These are phyloP conservation scores for Kluyveromyces marxianus DNA, from an alignment of 1,139 yeast species.

Conservation along the genomic window DNA sequence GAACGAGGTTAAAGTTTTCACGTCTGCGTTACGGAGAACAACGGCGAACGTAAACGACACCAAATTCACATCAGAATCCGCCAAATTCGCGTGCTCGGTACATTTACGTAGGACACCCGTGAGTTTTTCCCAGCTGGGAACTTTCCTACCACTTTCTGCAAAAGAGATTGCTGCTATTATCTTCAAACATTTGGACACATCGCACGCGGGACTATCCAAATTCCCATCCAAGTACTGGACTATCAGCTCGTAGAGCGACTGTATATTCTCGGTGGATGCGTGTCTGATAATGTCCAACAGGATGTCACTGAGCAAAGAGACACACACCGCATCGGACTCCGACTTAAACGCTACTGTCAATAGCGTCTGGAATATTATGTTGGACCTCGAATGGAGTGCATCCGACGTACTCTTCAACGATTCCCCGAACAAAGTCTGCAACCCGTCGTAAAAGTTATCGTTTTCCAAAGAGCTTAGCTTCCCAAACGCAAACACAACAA, in stretches of 20 bases:
- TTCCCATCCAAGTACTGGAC: slow-evolving; percentile 27
- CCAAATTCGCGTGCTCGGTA: slow-evolving; percentile 9
- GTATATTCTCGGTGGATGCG: slow-evolving; percentile 49
- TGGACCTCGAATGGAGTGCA: slow-evolving; percentile 66
- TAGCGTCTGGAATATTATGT: slow-evolving; percentile 41
- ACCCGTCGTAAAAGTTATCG: slow-evolving; percentile 45
- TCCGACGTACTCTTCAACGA: slow-evolving; percentile 67
- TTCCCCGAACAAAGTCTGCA: slow-evolving; percentile 61
- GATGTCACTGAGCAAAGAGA: slow-evolving; percentile 51
- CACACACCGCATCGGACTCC: slow-evolving; percentile 22
- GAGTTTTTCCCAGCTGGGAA: slow-evolving; percentile 34
- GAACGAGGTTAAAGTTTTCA: slow-evolving; percentile 41
- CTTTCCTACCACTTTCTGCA: slow-evolving; percentile 63
- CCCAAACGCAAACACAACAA: slow-evolving; percentile 46
- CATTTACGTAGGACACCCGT: slow-evolving; percentile 12
- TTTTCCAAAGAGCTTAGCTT: slow-evolving; percentile 37
- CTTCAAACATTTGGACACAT: slow-evolving; percentile 21
- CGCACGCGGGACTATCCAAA: slow-evolving; percentile 13
- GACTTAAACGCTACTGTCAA: slow-evolving; percentile 33
- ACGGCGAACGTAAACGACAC: slow-evolving; percentile 36
- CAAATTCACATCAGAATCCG: slow-evolving; percentile 20
- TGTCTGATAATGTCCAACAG: slow-evolving; percentile 56
- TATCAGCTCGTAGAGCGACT: slow-evolving; percentile 37
- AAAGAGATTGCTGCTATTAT: slow-evolving; percentile 42
- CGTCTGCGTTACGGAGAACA: slow-evolving; percentile 52